Base-by-base conservation (phyloP, 768 basidiomycete genomes). In the Leccinum truebloodii region DNA sequence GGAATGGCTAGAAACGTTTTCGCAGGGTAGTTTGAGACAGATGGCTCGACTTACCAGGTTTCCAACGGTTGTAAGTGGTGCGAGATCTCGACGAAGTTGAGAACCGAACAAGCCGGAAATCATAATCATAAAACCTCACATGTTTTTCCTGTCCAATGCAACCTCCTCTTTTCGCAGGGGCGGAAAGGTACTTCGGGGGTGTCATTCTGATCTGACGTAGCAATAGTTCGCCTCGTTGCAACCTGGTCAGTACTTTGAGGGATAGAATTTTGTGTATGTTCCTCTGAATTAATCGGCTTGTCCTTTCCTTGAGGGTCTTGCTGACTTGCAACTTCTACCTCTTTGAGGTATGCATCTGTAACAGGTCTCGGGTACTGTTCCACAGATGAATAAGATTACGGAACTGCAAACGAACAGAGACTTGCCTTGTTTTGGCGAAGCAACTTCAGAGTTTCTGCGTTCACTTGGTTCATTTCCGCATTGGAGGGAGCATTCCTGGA, bases 21-120 rank as follows among this genome's bases (percentile, higher is more conserved):
- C 20, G 52, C 22, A 56, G n/a, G 9, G 24, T 20, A 10, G 20
- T 14, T 10, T 32, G 9, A 50, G 3, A 30, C 10, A 9, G 34
- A 37, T 20, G 26, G 30, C 13, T 55, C 30, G 32, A 62, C 56
- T 49, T 70, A 94, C 95, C 71, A 98, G 74, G 69, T 99, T 98
- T 14, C 96, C 96, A 41, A 95, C 94, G 0, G 96, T 98, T 1
- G 96, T 98, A 20, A 98, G 76, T 3, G 96, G 96, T 3, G 87
- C 87, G 6, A 89, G 78, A 71, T 89, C 83, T 84, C 52, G 48
- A 55, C 9, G 51, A 37, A 35, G 49, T 24, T 66, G 16, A 26
- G 80, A 77, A 49, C 78, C 76, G 78, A 44, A 46, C 30, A 13
- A 5, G 13, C 4, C 12, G 16, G 10, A 28, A 18, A 35, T 16